Conservation (phyloP, 2,329 filamentous ascomycete genomes). For the Fusarium duplospermum region DNA sequence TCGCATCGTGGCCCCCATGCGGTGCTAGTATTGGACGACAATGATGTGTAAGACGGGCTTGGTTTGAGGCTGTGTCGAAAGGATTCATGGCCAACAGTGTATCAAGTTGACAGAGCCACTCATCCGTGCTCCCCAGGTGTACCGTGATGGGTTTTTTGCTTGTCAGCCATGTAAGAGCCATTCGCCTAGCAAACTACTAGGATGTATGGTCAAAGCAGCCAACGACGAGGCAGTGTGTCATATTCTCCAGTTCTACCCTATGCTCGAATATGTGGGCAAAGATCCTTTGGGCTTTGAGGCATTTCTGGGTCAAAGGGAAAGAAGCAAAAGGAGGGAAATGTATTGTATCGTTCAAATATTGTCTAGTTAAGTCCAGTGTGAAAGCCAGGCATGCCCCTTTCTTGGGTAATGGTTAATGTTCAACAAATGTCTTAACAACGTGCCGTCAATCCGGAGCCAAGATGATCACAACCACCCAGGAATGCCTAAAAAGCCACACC, state of each 20-base stretch:
- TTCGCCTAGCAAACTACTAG: not conserved
- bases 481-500: not conserved
- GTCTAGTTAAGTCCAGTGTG: not conserved
- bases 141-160: not conserved
- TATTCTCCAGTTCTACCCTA: not conserved
- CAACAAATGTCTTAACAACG: not conserved
- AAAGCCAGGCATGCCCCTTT: not conserved
- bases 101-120: slow-evolving; percentile 14
- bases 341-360: not conserved
- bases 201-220: not conserved
- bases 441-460: not conserved
- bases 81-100: not conserved
- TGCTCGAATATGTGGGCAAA: not conserved
- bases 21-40: not conserved
- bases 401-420: not conserved
- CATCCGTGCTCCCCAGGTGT: not conserved
- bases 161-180: not conserved
- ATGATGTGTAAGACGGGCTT: not conserved
- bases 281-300: not conserved
- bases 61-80: not conserved
- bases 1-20: not conserved
- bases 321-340: accelerated
- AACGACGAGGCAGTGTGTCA: not conserved
- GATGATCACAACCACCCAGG: not conserved
- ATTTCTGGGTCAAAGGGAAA: not conserved